Conservation (phyloP, 306 rosid species). For the Castanea crenata region DNA sequence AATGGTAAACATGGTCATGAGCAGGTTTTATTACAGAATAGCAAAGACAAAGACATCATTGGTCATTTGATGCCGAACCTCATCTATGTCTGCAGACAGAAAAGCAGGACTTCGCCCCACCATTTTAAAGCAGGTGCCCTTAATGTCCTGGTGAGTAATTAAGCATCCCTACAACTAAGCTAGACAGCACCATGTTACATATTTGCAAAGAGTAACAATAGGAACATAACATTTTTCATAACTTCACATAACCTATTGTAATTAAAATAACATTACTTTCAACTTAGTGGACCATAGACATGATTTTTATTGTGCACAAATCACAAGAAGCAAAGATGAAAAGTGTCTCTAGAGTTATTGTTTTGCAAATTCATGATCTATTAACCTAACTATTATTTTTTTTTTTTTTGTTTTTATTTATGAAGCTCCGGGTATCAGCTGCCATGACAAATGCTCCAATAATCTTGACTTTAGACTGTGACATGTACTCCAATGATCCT, state of each 20-base stretch:
- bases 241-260: too few species aligned
- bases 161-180: neutral
- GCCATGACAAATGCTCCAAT: slow-evolving; percentile 46
- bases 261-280: too few species aligned
- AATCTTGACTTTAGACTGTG: slow-evolving; percentile 37
- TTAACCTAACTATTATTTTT: neutral
- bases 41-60: slow-evolving; percentile 24
- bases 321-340: too few species aligned
- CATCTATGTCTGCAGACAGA: slow-evolving; percentile 43
- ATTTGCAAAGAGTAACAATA: neutral
- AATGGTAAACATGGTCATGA: neutral
- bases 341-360: too few species aligned
- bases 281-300: too few species aligned
- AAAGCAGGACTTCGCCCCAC: slow-evolving; percentile 28
- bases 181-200: neutral
- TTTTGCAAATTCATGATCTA: neutral
- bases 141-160: slow-evolving; percentile 30
- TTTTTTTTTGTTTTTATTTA: neutral
- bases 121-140: slow-evolving; percentile 60
- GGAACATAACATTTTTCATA: too few species aligned
- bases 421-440: slow-evolving; percentile 45
- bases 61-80: slow-evolving; percentile 40
- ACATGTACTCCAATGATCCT: slow-evolving; percentile 45
- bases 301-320: too few species aligned
- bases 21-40: slow-evolving; percentile 34